Percentiles rank a stretch among this genome's conserved stretches.
phyloP scores from a whole-genome alignment of 257 asterid genomes.

The Eustoma russellianum region DNA sequence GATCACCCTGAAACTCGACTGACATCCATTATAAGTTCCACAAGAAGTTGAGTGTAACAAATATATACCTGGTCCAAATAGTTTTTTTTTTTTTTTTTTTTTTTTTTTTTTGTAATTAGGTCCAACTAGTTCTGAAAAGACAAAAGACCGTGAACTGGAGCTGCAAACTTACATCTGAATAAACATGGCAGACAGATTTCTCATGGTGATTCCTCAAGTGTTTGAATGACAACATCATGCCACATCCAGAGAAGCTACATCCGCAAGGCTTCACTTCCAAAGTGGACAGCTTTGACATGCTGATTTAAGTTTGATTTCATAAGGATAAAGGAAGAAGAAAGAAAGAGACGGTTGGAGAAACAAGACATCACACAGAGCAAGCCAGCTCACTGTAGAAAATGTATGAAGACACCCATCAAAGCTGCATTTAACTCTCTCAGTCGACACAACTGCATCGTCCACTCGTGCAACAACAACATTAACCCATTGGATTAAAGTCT shows the following conservation, averaged over 20 bases:
- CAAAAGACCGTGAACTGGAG: not conserved
- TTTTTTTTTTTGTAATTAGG: too few relatives aligned
- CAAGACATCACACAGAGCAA: not conserved
- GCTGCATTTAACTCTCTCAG: slow-evolving; percentile 44
- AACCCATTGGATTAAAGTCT: too few relatives aligned
- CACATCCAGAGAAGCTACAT: slow-evolving; percentile 57
- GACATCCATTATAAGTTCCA: not conserved
- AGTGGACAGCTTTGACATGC: slow-evolving; percentile 68
- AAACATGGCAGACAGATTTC: slow-evolving; percentile 57
- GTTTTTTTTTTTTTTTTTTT: too few relatives aligned
- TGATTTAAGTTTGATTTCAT: slow-evolving; percentile 64
- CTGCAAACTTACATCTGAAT: slow-evolving; percentile 40
- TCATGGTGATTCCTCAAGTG: slow-evolving; percentile 90
- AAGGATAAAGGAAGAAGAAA: too few relatives aligned
- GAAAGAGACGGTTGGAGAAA: not conserved
- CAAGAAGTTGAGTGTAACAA: too few relatives aligned
- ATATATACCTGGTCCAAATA: too few relatives aligned
- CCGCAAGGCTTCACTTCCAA: slow-evolving; percentile 47
- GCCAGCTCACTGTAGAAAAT: slow-evolving; percentile 53
- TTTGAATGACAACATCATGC: slow-evolving; percentile 62
- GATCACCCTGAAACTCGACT: slow-evolving; percentile 52
- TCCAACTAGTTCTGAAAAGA: too few relatives aligned
- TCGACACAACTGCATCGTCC: slow-evolving; percentile 38
- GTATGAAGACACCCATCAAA: slow-evolving; percentile 42
- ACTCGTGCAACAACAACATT: too few relatives aligned